These are phyloP conservation scores for Pseudonitzschia multiseries DNA, from an alignment of 108 stramenopile genomes.

Conservation along the genomic window DNA sequence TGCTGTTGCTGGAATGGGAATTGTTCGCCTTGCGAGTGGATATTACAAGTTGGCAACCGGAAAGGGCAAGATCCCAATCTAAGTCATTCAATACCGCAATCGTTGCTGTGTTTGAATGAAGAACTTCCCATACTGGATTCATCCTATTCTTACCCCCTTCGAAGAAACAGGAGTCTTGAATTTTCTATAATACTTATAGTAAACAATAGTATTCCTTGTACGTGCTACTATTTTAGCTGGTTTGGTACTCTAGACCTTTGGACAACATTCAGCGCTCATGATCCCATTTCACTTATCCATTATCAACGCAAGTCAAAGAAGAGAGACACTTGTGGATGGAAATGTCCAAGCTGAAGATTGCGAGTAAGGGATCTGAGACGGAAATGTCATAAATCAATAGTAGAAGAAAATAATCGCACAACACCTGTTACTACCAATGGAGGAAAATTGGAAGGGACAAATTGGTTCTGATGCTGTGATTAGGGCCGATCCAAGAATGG, in stretches of 20 bases:
- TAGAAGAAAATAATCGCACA: no score
- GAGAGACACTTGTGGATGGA: no score
- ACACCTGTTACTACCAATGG: no score
- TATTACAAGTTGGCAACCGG: constrained; percentile 76
- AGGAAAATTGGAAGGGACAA: no score
- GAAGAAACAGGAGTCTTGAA: not conserved
- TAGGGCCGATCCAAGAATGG: no score
- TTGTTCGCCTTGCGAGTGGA: constrained; percentile 35
- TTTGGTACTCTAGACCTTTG: not conserved
- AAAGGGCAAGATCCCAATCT: constrained; percentile 58
- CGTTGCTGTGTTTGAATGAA: not conserved
- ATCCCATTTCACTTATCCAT: not conserved
- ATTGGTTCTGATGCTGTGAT: no score
- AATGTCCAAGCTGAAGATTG: no score
- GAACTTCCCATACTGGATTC: not conserved
- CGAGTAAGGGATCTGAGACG: no score
- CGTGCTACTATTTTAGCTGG: not conserved
- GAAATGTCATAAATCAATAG: no score
- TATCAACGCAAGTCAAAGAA: no score
- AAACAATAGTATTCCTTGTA: not conserved
- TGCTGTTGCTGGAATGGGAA: constrained; percentile 46
- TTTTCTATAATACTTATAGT: no score
- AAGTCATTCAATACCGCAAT: not conserved
- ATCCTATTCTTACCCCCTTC: not conserved
- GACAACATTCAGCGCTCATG: not conserved